phyloP scores from a whole-genome alignment of 2,329 filamentous ascomycete genomes.

The Penicillium sp. region DNA sequence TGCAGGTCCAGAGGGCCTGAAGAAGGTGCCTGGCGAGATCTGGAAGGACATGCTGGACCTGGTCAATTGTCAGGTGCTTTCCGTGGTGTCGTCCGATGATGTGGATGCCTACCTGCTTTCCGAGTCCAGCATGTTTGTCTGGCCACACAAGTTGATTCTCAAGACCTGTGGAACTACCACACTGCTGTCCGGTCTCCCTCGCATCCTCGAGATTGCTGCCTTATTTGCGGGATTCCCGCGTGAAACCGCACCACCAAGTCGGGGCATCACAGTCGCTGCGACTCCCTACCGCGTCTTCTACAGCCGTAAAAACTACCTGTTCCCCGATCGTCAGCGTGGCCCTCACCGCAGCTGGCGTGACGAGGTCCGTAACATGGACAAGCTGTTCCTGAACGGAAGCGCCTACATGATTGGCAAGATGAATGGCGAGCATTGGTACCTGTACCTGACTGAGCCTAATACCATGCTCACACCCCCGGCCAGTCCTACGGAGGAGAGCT shows the following conservation, averaged over 20 bases:
- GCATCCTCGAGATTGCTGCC: conserved; percentile 89
- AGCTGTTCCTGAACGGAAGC: conserved; percentile 86
- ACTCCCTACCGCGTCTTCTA: conserved; percentile 97
- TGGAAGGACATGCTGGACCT: conserved; percentile 98
- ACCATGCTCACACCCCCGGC: conserved; percentile 76
- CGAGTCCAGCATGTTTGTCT: conserved; percentile 99
- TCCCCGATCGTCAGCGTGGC: conserved; percentile 88
- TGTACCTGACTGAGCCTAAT: conserved; percentile 90
- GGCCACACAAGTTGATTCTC: conserved; percentile 97
- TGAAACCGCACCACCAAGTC: conserved; percentile 64
- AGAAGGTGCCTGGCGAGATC: conserved; percentile 75
- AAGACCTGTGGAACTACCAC: conserved; percentile 99
- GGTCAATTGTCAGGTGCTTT: conserved; percentile 97
- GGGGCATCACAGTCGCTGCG: conserved; percentile 71
- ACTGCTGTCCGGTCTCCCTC: conserved; percentile 81
- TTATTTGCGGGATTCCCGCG: conserved; percentile 85
- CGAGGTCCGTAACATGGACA: conserved; percentile 89
- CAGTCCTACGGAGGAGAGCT: conserved; percentile 60
- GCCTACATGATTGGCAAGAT: conserved; percentile 99
- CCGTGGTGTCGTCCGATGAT: conserved; percentile 86
- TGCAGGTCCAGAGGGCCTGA: conserved; percentile 74
- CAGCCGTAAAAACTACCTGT: conserved; percentile 97
- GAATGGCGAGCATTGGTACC: conserved; percentile 99
- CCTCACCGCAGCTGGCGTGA: conserved; percentile 97
- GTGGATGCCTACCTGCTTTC: conserved; percentile 96